Base-by-base conservation (phyloP, 2,329 filamentous ascomycete genomes). In the Trichoderma citrinoviride region DNA sequence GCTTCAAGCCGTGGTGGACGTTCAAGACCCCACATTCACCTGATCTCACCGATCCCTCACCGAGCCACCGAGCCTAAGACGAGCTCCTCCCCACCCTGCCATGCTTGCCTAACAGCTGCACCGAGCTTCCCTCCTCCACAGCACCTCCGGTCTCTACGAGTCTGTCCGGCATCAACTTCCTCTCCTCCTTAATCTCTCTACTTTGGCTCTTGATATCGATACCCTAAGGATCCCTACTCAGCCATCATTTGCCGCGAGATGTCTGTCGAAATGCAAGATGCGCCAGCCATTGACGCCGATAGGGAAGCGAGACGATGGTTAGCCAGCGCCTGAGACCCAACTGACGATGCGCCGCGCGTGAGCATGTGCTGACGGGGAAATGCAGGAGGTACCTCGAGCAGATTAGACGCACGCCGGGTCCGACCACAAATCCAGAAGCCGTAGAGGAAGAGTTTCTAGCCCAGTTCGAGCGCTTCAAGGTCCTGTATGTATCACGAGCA, bases 371-470 rank as follows among this genome's bases (percentile, higher is more conserved):
- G 53, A 62, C 67, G 70, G 62, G 66, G 58, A 57, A 49, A 57
- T 66, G 62, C 68, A 96, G 93, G 93, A 88, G 87, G 76, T 89
- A 96, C 75, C 85, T 98, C 65, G 88, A 98, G 78, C 89, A 85
- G 67, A 88, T 97, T 69, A 85, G 96, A 64, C 88, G 84, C 65
- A 89, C 88, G 37, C 80, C 84, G 3, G 94, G 95, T 1, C 92
- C 95, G 1, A 97, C 91, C 76, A 93, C 90, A 40, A 90, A 93
- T 68, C 83, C 87, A 29, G 85, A 79, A 7, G 80, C 80, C 17
- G 80, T 80, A 27, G 80, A 80, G 55, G 82, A 83, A 57, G 83
- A 85, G 68, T 81, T 81, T 25, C 77, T 85, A 7, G 78, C 81
- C 7, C 81, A 81, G 66, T 84, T 92, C 69, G 87, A 90, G 65